phyloP scores from a whole-genome alignment of 78 protist genomes.

The slime mould (Dictyostelium discoideum) region dicty_2.7 NC_007088.5:2641501-2642000 shows the following conservation, averaged over 20 bases:
- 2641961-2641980: conserved; percentile 38
- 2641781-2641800: neutral
- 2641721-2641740: neutral
- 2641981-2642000: conserved; percentile 74
- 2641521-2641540: neutral
- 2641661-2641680: neutral
- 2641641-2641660: neutral
- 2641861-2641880: neutral
- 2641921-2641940: neutral
- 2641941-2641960: neutral
- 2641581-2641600: neutral
- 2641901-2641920: neutral
- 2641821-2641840: neutral
- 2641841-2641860: neutral
- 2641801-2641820: neutral
- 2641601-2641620: neutral
- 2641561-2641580: neutral
- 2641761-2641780: neutral
- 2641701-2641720: neutral
- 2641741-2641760: neutral
- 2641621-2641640: neutral
- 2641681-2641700: neutral
- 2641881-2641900: neutral
- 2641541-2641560: neutral
- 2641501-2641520: neutral